Conservation (phyloP, 176 grass and related monocot genomes). For the Oryza nivara region DNA sequence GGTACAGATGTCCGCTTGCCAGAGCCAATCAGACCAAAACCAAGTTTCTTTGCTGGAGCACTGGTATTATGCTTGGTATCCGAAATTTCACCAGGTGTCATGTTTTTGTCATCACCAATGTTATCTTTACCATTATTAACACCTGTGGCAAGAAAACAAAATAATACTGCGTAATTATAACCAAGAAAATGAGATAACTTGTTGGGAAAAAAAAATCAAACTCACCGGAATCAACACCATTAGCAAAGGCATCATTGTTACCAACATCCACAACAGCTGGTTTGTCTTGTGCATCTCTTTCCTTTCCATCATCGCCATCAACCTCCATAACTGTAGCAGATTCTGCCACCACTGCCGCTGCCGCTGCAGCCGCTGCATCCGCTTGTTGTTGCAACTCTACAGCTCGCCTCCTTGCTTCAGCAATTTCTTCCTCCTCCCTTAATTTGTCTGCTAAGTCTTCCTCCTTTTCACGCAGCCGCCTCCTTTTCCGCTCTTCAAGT, state of each 20-base stretch:
- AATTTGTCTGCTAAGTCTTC: conserved; percentile 82
- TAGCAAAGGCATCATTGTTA: conserved; percentile 40
- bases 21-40: conserved; percentile 86
- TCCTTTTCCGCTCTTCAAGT: conserved; percentile 77
- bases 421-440: conserved; percentile 85
- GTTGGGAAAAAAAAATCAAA: not conserved
- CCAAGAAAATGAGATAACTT: conserved; percentile 8
- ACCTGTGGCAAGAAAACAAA: conserved; percentile 45
- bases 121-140: conserved; percentile 53
- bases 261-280: conserved; percentile 39
- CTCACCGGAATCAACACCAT: conserved; percentile 57
- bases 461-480: conserved; percentile 83
- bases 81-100: conserved; percentile 29
- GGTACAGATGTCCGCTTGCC: conserved; percentile 86
- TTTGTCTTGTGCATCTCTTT: conserved; percentile 53
- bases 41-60: conserved; percentile 76
- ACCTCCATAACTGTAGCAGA: conserved; percentile 61
- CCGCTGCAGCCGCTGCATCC: conserved; percentile 48
- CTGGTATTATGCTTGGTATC: conserved; percentile 73
- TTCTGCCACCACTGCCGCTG: conserved; percentile 22
- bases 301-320: conserved; percentile 64
- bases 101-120: conserved; percentile 43
- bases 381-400: conserved; percentile 57
- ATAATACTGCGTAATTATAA: conserved; percentile 1
- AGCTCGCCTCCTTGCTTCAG: conserved; percentile 73